Conservation (phyloP, 768 basidiomycete species). For the Boletus reticuloceps region DNA sequence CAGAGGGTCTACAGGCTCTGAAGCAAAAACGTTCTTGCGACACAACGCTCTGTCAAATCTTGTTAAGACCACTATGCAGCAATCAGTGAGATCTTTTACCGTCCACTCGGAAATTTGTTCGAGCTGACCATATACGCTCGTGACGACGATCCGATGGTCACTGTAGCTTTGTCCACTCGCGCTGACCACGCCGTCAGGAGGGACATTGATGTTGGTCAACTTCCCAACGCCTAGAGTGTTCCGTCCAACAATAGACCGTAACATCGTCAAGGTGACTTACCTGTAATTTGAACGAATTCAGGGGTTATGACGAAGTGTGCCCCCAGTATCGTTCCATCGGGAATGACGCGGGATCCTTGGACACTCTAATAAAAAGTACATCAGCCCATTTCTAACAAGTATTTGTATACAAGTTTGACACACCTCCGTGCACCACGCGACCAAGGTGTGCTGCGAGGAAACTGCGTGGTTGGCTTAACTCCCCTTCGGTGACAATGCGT, state of each 20-base stretch:
- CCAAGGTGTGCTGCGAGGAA: constrained; percentile 40
- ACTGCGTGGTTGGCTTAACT: constrained; percentile 14
- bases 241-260: constrained; percentile 18
- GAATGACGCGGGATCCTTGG: constrained; percentile 66
- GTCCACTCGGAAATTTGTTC: constrained; percentile 75
- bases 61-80: constrained; percentile 8
- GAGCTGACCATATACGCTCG: constrained; percentile 58
- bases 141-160: constrained; percentile 71
- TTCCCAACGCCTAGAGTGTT: constrained; percentile 57
- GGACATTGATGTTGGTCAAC: constrained; percentile 63
- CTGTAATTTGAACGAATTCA: constrained; percentile 73
- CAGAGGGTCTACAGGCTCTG: constrained; percentile 60
- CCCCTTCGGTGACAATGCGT: constrained; percentile 2
- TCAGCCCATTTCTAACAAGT: background rate
- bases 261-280: constrained; percentile 27
- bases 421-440: constrained; percentile 53
- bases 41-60: constrained; percentile 53
- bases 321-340: constrained; percentile 64
- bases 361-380: constrained; percentile 38
- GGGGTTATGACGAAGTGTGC: constrained; percentile 71
- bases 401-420: constrained; percentile 4
- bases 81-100: constrained; percentile 28
- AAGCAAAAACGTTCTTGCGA: constrained; percentile 63
- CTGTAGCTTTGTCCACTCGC: constrained; percentile 57
- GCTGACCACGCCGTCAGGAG: constrained; percentile 55